Percentiles rank a stretch among this genome's conserved stretches.
phyloP scores from a whole-genome alignment of 371 early-diverging fungal genomes.

The Dinochytrium kinnereticum region DNA sequence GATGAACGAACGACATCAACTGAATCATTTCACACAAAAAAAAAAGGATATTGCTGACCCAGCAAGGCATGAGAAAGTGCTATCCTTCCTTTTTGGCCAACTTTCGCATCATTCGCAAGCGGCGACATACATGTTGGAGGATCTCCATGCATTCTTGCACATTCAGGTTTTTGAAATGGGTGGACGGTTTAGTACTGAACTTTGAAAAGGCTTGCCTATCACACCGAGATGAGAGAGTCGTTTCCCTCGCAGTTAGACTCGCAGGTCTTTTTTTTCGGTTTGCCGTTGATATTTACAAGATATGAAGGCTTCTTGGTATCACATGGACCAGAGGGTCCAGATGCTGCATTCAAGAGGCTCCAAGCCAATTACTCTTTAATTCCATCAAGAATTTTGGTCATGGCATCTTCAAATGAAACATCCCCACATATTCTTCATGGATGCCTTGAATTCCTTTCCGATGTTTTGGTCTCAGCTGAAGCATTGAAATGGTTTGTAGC shows the following conservation, averaged over 20 bases:
- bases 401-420: neutral
- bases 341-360: neutral
- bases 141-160: neutral
- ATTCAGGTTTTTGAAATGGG: neutral
- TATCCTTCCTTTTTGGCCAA: slow-evolving; percentile 28
- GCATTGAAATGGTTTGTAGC: neutral
- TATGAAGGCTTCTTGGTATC: neutral
- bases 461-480: neutral
- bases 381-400: neutral
- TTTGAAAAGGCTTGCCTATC: neutral
- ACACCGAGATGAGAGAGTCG: slow-evolving; percentile 1
- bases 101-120: neutral
- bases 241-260: neutral
- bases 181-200: neutral
- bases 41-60: slow-evolving; percentile 41
- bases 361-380: neutral
- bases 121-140: neutral
- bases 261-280: neutral
- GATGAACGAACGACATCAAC: too few relatives aligned
- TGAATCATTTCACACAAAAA: neutral
- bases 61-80: slow-evolving; percentile 42
- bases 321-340: neutral
- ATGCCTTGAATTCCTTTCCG: neutral
- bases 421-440: neutral
- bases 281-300: neutral